Base-by-base conservation (phyloP, 768 basidiomycete genomes). In the Chalciporus sphaerocephalus region DNA sequence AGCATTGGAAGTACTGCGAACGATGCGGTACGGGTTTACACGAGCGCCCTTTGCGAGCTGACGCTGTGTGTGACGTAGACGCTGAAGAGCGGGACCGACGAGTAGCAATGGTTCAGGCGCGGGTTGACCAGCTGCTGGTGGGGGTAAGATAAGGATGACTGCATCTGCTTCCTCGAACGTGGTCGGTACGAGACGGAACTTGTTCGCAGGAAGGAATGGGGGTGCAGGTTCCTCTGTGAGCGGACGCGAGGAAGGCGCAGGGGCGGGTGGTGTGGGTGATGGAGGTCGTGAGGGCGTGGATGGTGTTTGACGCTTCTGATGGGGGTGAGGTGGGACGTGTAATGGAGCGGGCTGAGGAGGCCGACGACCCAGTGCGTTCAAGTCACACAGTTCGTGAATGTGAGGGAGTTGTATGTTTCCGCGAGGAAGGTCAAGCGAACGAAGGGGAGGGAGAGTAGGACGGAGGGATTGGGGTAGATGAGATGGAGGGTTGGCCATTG, bases 1-100 rank as follows among this genome's bases (percentile, higher is more conserved):
- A 21, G 42, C 53, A 35, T 57, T 50, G 10, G 46, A 30, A 17
- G 51, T 40, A 21, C 45, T 32, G 15, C 55, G 62, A n/a, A 67
- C 60, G 25, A 80, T 65, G 50, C 74, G 74, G 59, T 83, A 85
- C 2, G 83, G 81, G 49, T 79, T 75, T 7, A 84, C 51, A 17
- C 77, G 70, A 8, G 74, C 69, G 28, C 76, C 76, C 48, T 71
- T 71, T 12, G 69, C 64, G 21, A 79, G 49, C 15, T 61, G 70
- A 8, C 66, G 59, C 25, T 67, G 61, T 1, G 72, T 66, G 10
- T 71, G 65, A 42, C 80, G 76, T 38, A 82, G 62, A 16, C 66
- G 61, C 34, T 72, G 65, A 13, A 81, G 54, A 0, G 74, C 73
- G 1, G 69, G 66, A 1, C 81, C 81, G 12, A 80, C 69, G 41